phyloP scores from a whole-genome alignment of 805 yeast genomes.

The Starmerella kuoi region DNA sequence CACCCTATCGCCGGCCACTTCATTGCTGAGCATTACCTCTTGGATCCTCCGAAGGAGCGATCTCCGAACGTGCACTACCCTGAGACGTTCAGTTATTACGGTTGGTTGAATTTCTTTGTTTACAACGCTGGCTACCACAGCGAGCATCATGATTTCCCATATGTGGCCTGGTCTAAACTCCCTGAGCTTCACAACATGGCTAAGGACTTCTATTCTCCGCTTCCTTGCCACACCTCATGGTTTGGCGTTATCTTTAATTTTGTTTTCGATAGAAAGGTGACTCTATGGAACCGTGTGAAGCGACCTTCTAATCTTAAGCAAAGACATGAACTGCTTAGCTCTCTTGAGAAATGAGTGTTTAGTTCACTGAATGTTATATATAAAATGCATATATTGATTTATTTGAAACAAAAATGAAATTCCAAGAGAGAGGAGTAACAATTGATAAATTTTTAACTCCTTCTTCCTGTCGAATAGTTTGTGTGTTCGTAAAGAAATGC shows the following conservation, averaged over 20 bases:
- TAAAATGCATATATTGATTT: too few species aligned
- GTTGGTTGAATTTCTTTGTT: constrained; percentile 59
- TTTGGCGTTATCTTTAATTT: constrained; percentile 61
- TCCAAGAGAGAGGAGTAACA: background rate
- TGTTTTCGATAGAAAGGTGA: constrained; percentile 51
- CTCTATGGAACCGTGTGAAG: constrained; percentile 72
- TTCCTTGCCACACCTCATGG: constrained; percentile 74
- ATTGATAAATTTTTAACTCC: too few species aligned
- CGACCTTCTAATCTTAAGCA: constrained; percentile 29
- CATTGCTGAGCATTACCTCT: constrained; percentile 83
- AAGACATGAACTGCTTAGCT: constrained; percentile 6
- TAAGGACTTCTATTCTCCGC: constrained; percentile 64
- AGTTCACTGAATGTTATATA: background rate
- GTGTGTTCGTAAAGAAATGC: too few species aligned
- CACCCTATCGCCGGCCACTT: constrained; percentile 95
- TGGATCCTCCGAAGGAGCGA: constrained; percentile 28
- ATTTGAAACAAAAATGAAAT: background rate
- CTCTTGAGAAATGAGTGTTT: background rate
- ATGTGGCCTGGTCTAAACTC: constrained; percentile 76
- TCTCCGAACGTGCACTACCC: constrained; percentile 29
- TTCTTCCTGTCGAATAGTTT: too few species aligned
- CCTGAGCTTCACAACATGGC: constrained; percentile 57
- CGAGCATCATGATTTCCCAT: constrained; percentile 94
- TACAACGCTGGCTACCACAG: constrained; percentile 93
- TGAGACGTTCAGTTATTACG: constrained; percentile 85